Conservation (phyloP, 495 filamentous ascomycete genomes). For the Venustampulla echinocandica region DNA sequence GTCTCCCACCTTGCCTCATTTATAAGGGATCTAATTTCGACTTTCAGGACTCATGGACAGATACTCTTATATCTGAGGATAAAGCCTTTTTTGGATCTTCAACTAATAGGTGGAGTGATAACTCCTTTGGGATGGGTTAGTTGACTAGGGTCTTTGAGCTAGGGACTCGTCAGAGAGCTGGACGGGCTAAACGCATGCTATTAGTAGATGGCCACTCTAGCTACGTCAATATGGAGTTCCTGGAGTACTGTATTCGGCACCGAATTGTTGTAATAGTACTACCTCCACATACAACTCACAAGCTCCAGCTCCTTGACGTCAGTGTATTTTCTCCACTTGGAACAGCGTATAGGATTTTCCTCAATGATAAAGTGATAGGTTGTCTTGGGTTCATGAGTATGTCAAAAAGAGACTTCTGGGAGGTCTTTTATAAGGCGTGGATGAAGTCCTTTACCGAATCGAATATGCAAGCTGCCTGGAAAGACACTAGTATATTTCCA, state of each 20-base stretch:
- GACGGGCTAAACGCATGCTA: not conserved
- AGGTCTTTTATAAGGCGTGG: slow-evolving; percentile 1
- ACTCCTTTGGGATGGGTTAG: not conserved
- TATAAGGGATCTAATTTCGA: slow-evolving; percentile 3
- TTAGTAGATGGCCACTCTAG: slow-evolving; percentile 11
- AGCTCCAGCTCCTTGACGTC: slow-evolving; percentile 12
- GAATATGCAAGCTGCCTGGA: slow-evolving; percentile 3
- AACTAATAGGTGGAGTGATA: slow-evolving; percentile 1
- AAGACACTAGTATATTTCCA: no score
- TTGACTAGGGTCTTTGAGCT: slow-evolving; percentile 4
- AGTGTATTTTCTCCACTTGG: slow-evolving; percentile 10
- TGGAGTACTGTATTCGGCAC: not conserved
- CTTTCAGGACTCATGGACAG: not conserved
- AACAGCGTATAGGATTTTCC: not conserved
- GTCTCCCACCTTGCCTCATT: slow-evolving; percentile 5
- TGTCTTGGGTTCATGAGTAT: not conserved
- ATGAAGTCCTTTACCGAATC: not conserved
- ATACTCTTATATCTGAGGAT: not conserved
- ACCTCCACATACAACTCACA: slow-evolving; percentile 10
- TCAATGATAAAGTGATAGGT: not conserved
- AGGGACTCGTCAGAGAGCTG: not conserved
- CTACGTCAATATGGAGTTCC: slow-evolving; percentile 15
- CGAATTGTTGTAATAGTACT: slow-evolving; percentile 11
- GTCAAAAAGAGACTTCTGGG: not conserved
- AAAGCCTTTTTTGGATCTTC: not conserved